Base-by-base conservation (phyloP, 371 early-diverging fungal species). In the Mucor racemosus region DNA sequence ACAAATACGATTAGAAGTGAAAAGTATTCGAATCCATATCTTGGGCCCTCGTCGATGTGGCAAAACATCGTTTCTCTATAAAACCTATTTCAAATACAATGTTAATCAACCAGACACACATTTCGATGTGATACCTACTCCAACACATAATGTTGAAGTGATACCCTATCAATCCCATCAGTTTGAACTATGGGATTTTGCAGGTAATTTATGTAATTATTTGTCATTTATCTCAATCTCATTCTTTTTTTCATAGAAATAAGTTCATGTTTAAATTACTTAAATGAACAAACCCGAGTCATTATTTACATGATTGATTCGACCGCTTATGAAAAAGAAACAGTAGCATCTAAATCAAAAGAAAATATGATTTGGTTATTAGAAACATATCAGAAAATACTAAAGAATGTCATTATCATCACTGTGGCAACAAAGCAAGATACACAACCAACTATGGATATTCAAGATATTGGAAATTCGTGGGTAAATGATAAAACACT, bases 31-130 rank as follows among this genome's bases (percentile, higher is more conserved):
- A 5, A 50, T 69, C 15, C 67, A 64, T 34, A 59, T 78, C 19
- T 15, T 78, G 17, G 78, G 78, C 9, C 66, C 71, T 31, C 69
- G 71, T 42, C 70, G 74, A 14, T 68, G 70, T 40, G 80, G 80
- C 19, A 79, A 79, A 40, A 79, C 80, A 0, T 69, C 72, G 3
- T 75, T 79, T 68, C 67, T 79, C 1, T 79, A 76, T 56, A 75
- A 74, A 60, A 14, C 72, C 6, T 73, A 75, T 54, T 75, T 76
- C 46, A 77, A 77, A 58, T 70, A 79, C 46, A 57, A 50, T 39
- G 65, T 58, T 15, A 57, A 66, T 38, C 48, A 76, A 64, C 69
- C 76, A 10, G 68, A 76, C 53, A 69, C 71, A 34, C 60, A 62
- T 34, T 78, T 78, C 69, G 68, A 71, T 36, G 76, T 76, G 7